Percentiles rank a stretch among this genome's conserved stretches.
Conservation (phyloP, 228 moss, liverwort and hornwort genomes). For the Sphagnum magellanicum region DNA sequence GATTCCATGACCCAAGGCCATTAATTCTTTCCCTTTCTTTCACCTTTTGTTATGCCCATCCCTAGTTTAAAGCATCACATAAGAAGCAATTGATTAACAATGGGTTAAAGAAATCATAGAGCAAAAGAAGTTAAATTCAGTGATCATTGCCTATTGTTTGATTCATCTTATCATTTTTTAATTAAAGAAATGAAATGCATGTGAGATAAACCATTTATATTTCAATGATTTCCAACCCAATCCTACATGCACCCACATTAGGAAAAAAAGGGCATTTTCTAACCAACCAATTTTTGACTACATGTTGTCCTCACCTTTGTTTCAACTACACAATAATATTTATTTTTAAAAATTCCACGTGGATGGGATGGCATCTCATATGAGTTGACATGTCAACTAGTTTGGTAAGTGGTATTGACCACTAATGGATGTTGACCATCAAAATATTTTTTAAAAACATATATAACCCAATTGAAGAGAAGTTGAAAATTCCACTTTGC, state of each 20-base stretch:
- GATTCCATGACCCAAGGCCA: background rate
- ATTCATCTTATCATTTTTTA: constrained; percentile 88
- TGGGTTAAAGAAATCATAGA: background rate
- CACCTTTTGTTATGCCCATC: background rate
- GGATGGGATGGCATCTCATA: too few species aligned
- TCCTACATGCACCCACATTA: constrained; percentile 23
- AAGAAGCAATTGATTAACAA: background rate
- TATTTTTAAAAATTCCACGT: too few species aligned
- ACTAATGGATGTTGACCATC: too few species aligned
- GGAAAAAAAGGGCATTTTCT: too few species aligned
- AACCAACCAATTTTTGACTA: too few species aligned
- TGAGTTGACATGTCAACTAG: too few species aligned
- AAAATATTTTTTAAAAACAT: too few species aligned
- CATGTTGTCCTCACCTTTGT: too few species aligned
- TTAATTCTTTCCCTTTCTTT: background rate
- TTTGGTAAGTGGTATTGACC: too few species aligned
- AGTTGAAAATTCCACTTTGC: too few species aligned
- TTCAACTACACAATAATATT: too few species aligned
- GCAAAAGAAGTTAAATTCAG: background rate
- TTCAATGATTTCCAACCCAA: constrained; percentile 97
- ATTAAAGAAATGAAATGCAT: constrained; percentile 75
- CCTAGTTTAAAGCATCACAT: background rate
- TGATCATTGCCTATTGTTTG: background rate
- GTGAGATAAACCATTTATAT: constrained; percentile 90
- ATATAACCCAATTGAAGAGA: too few species aligned